Evolutionary conservation across 2,329 filamentous ascomycete species (phyloP), one percentile per base, ranked within the genome.

Genomic region (Pseudogymnoascus sp.): DNA sequence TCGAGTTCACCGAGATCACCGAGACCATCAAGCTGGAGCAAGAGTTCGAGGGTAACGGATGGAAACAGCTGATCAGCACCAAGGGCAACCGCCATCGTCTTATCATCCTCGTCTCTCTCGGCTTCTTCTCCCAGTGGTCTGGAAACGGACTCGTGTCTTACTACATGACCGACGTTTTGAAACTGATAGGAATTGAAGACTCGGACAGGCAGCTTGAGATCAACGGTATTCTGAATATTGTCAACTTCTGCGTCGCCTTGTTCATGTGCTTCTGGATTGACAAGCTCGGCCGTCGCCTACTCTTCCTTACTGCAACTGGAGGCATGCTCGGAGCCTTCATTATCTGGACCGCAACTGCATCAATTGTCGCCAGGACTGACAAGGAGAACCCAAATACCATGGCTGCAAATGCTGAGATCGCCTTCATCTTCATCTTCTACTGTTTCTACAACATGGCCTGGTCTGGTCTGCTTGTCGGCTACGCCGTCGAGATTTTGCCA

Each of bases 81-180:
- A 76, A 76, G 23, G 83, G 81, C 40, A 86, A 85, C 70, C 78
- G 82, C 38, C 79, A 80, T 67, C 76, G 83, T 37, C 73, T 84
- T 28, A 70, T 83, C 59, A 83, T 86, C 63, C 73, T 81, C n/a
- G 71, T 84, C 59, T 76, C 78, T 21, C 75, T 82, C 6, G 82
- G 82, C 65, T 74, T 84, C 65, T 85, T 85, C 74, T 80, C 79
- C 7, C 83, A 86, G 66, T 85, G 81, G 81, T 81, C 78, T 62
- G 83, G 82, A 37, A 84, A 84, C 66, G 79, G 77, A 44, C 69
- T 82, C 7, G 76, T 80, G 34, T 78, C 75, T 1, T 81, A 75
- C 67, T 75, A 75, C 66, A 71, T 77, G 18, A 69, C 69, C 18
- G 67, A 72, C 7, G 72, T 77, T n/a, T 68, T 76, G 23, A 65